Conservation (phyloP, 768 basidiomycete genomes). For the Rubroboletus pulcherrimus region DNA sequence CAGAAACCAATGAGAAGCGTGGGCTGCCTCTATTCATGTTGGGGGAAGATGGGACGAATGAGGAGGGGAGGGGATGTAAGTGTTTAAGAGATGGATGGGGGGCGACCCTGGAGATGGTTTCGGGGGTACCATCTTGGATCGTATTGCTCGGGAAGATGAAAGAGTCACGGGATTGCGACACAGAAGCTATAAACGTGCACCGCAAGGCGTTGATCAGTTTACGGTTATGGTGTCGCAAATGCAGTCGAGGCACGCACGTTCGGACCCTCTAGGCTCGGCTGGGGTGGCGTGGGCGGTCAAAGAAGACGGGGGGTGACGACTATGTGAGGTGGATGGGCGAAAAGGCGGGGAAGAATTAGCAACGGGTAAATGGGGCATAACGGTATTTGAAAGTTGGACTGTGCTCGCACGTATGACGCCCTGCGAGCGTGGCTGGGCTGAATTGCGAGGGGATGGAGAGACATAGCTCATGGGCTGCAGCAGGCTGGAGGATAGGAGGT, state of each 20-base stretch:
- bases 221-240: slow-evolving; percentile 8
- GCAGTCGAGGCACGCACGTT: slow-evolving; percentile 22
- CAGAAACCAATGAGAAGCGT: slow-evolving; percentile 21
- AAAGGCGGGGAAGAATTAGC: neutral
- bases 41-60: slow-evolving; percentile 22
- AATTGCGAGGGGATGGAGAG: slow-evolving; percentile 22
- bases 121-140: slow-evolving; percentile 24
- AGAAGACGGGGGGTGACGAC: neutral
- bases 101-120: slow-evolving; percentile 17
- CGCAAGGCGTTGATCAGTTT: slow-evolving; percentile 4
- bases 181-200: slow-evolving; percentile 25
- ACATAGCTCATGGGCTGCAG: slow-evolving; percentile 53
- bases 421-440: slow-evolving; percentile 46
- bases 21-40: slow-evolving; percentile 24
- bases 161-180: slow-evolving; percentile 30
- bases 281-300: slow-evolving; percentile 14
- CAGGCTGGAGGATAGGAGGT: slow-evolving; percentile 37
- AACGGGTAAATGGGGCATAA: slow-evolving; percentile 25
- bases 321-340: neutral
- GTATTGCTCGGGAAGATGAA: slow-evolving; percentile 38
- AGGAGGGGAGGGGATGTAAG: slow-evolving; percentile 17
- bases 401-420: slow-evolving; percentile 64
- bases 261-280: slow-evolving; percentile 17
- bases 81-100: slow-evolving; percentile 17
- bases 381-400: slow-evolving; percentile 56